Evolutionary conservation across 331 rosid genomes (phyloP).

Genomic region (Phaseolus coccineus): DNA sequence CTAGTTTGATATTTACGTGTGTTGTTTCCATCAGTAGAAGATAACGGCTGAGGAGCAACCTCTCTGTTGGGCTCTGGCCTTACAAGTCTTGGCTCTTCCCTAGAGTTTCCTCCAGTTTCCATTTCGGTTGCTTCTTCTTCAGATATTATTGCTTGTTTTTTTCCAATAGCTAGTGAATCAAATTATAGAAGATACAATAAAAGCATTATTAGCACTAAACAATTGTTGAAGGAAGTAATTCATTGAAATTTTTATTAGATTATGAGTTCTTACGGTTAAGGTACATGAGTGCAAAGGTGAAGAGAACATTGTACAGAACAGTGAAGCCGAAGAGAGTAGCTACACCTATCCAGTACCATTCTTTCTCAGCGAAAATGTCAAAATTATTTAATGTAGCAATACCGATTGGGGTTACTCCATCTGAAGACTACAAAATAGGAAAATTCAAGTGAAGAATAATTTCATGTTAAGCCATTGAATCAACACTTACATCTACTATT

Average conservation of each 20-base stretch:
- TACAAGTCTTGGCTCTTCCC: conserved; percentile 59
- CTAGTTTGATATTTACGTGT: conserved; percentile 51
- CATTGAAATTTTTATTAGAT: conserved; percentile 19
- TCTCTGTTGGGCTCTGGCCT: conserved; percentile 53
- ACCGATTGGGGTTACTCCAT: conserved; percentile 52
- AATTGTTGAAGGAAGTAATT: conserved; percentile 4
- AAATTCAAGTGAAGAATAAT: conserved; percentile 29
- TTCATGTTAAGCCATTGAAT: neutral
- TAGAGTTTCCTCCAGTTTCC: conserved; percentile 58
- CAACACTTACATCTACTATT: neutral
- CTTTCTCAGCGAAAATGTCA: conserved; percentile 49
- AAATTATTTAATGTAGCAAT: conserved; percentile 57
- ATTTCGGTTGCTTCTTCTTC: conserved; percentile 70
- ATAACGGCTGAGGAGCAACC: conserved; percentile 45
- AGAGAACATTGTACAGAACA: conserved; percentile 67
- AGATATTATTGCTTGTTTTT: conserved; percentile 75
- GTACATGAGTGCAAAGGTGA: conserved; percentile 80
- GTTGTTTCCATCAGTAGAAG: conserved; percentile 62
- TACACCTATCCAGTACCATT: conserved; percentile 86
- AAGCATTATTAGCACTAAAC: neutral
- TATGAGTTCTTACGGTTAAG: conserved; percentile 70
- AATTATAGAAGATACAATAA: conserved; percentile 27
- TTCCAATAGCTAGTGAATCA: conserved; percentile 68
- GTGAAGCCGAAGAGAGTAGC: conserved; percentile 70
- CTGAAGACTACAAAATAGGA: conserved; percentile 54